phyloP scores from a whole-genome alignment of 208 protist genomes.

The Wallacemonas sp. region DNA sequence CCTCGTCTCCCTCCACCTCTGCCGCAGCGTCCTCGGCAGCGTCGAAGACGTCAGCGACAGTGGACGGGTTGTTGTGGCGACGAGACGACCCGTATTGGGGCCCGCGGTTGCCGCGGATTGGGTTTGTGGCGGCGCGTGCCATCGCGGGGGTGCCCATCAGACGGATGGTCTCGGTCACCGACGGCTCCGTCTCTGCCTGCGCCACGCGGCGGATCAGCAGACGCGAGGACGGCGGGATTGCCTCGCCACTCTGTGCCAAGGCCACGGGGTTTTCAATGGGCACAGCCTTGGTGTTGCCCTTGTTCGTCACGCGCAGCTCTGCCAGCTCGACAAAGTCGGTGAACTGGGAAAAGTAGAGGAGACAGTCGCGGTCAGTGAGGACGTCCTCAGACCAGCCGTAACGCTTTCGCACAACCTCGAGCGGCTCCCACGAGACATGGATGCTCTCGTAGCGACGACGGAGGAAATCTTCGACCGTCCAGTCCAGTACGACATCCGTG shows the following conservation, averaged over 20 bases:
- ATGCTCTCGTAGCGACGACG: constrained; percentile 91
- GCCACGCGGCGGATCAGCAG: constrained; percentile 77
- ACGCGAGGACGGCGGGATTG: constrained; percentile 40
- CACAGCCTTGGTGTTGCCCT: constrained; percentile 44
- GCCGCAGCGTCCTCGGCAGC: constrained; percentile 52
- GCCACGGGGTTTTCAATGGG: constrained; percentile 65
- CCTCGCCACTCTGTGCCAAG: constrained; percentile 30
- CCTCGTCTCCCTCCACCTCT: constrained; percentile 72
- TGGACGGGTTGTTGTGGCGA: constrained; percentile 33
- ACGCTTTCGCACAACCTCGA: constrained; percentile 77
- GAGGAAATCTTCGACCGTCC: constrained; percentile 88
- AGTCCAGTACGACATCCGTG: constrained; percentile 84
- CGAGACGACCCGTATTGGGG: constrained; percentile 24
- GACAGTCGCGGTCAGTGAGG: constrained; percentile 73
- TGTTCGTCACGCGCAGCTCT: constrained; percentile 55
- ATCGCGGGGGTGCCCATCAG: constrained; percentile 80
- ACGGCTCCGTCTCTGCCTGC: constrained; percentile 70
- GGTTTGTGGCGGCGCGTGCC: constrained; percentile 29
- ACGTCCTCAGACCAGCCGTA: constrained; percentile 78
- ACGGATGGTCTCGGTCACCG: constrained; percentile 84
- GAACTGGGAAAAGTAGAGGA: constrained; percentile 85
- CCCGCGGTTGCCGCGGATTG: not conserved
- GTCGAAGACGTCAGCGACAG: constrained; percentile 46
- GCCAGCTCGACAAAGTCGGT: constrained; percentile 77
- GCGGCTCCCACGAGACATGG: constrained; percentile 88